Base-by-base conservation (phyloP, 1,139 yeast genomes). In the Ogataea hybrid region DNA sequence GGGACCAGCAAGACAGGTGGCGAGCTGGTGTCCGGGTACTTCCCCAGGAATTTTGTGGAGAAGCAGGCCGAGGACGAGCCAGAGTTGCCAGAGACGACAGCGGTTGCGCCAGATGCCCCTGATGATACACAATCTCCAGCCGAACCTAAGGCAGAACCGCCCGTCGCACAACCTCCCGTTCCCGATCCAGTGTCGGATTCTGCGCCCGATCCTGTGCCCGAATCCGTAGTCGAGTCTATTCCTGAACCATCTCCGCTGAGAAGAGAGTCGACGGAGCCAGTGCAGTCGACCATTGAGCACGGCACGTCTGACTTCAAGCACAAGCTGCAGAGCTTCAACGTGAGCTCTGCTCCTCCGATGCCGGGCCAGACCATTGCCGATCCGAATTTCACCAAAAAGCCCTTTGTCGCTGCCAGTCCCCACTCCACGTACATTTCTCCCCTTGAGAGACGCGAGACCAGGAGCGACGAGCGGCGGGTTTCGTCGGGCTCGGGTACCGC, bases 21-120 rank as follows among this genome's bases (percentile, higher is more conserved):
- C 9, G 52, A 48, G 10, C 42, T 54, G 9, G 64, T 68, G 43
- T 62, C 74, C 28, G 98, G 98, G 7, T 83, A 90, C 70, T 92
- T 92, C 55, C 98, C 98, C 6, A 80, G 77, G 61, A 82, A 80
- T 59, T 92, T 87, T 67, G 97, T 92, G 5, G 79, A 79, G 47
- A 37, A 42, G 12, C 46, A 52, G 27, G 39, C 28, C 5, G 50
- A 48, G 25, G 41, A 29, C 16, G 33, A 35, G 17, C 34, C 28
- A 28, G 36, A 25, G 17, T 9, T 3, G 17, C 9, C 6, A 2
- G 27, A 4, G 11, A 14, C 28, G 9, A 10, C 20, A 3, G 12
- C 5, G 3, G 2, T 2, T 2, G 6, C n/a, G 27, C 12, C 27
- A 5, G 12, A 11, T 23, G 27, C 27, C 3, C 11, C n/a, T n/a